Base-by-base conservation (phyloP, 495 filamentous ascomycete genomes). In the Articulospora tetracladia region DNA sequence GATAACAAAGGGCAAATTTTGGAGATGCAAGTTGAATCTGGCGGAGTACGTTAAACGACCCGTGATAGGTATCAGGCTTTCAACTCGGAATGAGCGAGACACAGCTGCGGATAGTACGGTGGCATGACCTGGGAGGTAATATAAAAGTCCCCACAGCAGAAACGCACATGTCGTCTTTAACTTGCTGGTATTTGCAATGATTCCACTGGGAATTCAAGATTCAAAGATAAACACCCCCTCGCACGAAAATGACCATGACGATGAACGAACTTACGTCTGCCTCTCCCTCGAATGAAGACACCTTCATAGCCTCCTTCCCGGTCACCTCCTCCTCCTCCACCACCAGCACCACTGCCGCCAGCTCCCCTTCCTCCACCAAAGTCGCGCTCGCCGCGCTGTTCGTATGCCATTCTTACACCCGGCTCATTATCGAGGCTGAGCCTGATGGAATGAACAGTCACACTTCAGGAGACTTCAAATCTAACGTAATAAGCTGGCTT, bases 211-310 rank as follows among this genome's bases (percentile, higher is more conserved):
- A 47, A 19, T 47, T 47, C 41, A 11, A 22, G 11, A 12, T 50
- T 27, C 6, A 24, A 26, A 50, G 47, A 27, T 6, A 50, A 8
- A 25, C 25, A 24, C 2, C 2, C 20, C 24, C 24, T 8, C 19
- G 23, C n/a, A 44, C 3, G 39, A 44, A 50, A 50, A 50, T 11
- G n/a, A 50, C 2, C 4, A 4, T 10, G 25, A 50, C 6, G 25
- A 13, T 25, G 47, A 25, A 6, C 20, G 12, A 7, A 77, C 77
- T 73, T 60, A 79, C 77, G 72, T 70, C 73, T 72, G 46, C 74
- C 74, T 64, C 77, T 68, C 22, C 71, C 72, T 51, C 75, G 67
- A 36, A 67, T 69, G 65, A 70, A 76, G 47, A 67, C 64, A 7
- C 71, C 72, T 20, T 76, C 76, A 50, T 73, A 69, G 26, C 61